These are phyloP conservation scores for Takashimella tepidaria DNA, from an alignment of 1,284 basidiomycete genomes.

Conservation along the genomic window DNA sequence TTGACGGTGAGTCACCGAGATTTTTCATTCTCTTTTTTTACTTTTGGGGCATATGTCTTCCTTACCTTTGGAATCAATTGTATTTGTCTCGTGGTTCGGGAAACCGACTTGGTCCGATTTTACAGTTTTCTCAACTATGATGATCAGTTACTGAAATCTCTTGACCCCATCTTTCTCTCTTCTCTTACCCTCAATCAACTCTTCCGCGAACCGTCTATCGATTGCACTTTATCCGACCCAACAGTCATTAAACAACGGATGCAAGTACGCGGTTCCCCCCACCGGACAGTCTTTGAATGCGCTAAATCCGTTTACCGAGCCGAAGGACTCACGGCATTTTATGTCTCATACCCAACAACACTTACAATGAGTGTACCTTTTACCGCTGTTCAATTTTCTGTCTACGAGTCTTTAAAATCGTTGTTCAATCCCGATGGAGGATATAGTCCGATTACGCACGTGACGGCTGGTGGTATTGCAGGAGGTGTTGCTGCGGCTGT, in stretches of 20 bases:
- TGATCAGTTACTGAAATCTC: not conserved
- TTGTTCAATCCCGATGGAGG: conserved; percentile 76
- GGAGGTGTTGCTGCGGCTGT: conserved; percentile 92
- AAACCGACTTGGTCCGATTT: too few relatives aligned
- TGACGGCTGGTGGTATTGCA: conserved; percentile 82
- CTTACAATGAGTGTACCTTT: conserved; percentile 96
- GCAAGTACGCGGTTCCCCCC: conserved; percentile 90
- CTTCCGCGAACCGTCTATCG: conserved; percentile 10
- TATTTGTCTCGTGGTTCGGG: conserved; percentile 4
- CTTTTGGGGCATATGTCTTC: too few relatives aligned
- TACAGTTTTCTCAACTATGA: not conserved
- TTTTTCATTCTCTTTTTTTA: conserved; percentile 5
- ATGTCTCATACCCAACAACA: conserved; percentile 97
- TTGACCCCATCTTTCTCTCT: not conserved
- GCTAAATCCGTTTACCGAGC: conserved; percentile 71
- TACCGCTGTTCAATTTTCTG: conserved; percentile 95
- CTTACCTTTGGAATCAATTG: too few relatives aligned
- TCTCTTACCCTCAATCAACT: not conserved
- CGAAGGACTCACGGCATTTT: conserved; percentile 90
- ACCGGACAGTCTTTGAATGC: conserved; percentile 76
- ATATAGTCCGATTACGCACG: conserved; percentile 90
- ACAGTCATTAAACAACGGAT: conserved; percentile 98
- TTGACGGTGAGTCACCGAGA: conserved; percentile 73
- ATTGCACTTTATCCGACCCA: too few relatives aligned
- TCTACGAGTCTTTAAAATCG: conserved; percentile 90